These are phyloP conservation scores for Cyclotella atomus DNA, from an alignment of 108 stramenopile genomes.

Conservation along the genomic window DNA sequence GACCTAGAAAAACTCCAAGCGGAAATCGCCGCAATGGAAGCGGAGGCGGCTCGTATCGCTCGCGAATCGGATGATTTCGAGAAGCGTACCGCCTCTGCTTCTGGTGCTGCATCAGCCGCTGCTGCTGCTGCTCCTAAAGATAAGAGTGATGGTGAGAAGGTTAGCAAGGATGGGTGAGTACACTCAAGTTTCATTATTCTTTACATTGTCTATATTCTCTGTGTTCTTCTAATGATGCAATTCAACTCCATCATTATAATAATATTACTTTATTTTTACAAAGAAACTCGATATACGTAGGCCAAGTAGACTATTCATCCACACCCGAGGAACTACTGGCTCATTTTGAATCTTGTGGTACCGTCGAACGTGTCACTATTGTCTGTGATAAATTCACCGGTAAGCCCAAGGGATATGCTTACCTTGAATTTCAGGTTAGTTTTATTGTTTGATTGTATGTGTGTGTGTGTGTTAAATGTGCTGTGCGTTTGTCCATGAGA, in stretches of 20 bases:
- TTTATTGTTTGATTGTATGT: background rate
- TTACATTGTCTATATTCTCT: background rate
- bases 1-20: constrained; percentile 64
- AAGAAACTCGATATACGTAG: constrained; percentile 90
- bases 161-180: constrained; percentile 42
- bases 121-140: constrained; percentile 33
- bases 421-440: constrained; percentile 86
- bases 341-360: constrained; percentile 96
- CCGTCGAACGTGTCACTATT: constrained; percentile 97
- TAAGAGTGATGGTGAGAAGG: constrained; percentile 36
- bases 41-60: constrained; percentile 81
- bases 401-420: constrained; percentile 88
- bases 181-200: background rate
- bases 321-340: constrained; percentile 94
- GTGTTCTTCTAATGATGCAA: background rate
- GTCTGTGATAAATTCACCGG: constrained; percentile 97
- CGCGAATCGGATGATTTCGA: constrained; percentile 54
- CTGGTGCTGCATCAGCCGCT: constrained; percentile 38
- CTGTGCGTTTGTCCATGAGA: too few relatives aligned
- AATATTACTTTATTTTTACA: background rate
- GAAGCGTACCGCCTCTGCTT: constrained; percentile 36
- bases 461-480: background rate
- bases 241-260: background rate
- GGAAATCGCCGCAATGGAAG: constrained; percentile 90
- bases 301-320: constrained; percentile 96